phyloP scores from a whole-genome alignment of 2,329 filamentous ascomycete species.

The Immersiporthe knoxdaviesiana region DNA sequence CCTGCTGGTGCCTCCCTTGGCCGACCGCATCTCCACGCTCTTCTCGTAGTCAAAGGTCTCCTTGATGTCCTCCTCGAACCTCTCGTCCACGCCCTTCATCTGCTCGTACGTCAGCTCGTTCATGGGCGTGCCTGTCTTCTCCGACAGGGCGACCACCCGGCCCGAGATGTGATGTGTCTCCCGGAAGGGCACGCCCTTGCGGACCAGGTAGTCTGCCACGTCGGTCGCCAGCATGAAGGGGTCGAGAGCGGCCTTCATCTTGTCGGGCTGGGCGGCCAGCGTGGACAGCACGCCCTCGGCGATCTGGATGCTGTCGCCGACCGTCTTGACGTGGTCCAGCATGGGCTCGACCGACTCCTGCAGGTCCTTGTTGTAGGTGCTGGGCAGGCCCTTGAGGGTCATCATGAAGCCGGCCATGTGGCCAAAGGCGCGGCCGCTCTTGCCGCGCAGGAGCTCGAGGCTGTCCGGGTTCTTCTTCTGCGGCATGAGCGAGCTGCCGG shows the following conservation, averaged over 20 bases:
- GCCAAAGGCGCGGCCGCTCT: slow-evolving; percentile 40
- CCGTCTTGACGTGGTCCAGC: slow-evolving; percentile 74
- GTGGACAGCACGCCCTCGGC: slow-evolving; percentile 80
- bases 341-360: slow-evolving; percentile 78
- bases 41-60: slow-evolving; percentile 79
- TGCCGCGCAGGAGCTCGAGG: slow-evolving; percentile 70
- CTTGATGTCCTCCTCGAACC: slow-evolving; percentile 73
- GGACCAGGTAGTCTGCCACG: slow-evolving; percentile 66
- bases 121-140: slow-evolving; percentile 68
- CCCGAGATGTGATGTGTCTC: slow-evolving; percentile 81
- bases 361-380: slow-evolving; percentile 68
- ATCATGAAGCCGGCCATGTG: slow-evolving; percentile 63
- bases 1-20: slow-evolving; percentile 78
- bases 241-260: slow-evolving; percentile 61
- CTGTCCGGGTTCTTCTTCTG: slow-evolving; percentile 85
- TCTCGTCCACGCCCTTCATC: slow-evolving; percentile 67
- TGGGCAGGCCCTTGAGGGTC: slow-evolving; percentile 79
- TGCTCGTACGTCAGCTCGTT: slow-evolving; percentile 69
- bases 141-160: slow-evolving; percentile 68
- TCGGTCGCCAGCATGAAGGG: slow-evolving; percentile 73
- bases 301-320: slow-evolving; percentile 74
- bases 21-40: slow-evolving; percentile 77
- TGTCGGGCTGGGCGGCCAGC: slow-evolving; percentile 68
- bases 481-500: slow-evolving; percentile 76
- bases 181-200: slow-evolving; percentile 74